phyloP scores from a whole-genome alignment of 2,329 filamentous ascomycete species.

The Phialemonium atrogriseum region DNA sequence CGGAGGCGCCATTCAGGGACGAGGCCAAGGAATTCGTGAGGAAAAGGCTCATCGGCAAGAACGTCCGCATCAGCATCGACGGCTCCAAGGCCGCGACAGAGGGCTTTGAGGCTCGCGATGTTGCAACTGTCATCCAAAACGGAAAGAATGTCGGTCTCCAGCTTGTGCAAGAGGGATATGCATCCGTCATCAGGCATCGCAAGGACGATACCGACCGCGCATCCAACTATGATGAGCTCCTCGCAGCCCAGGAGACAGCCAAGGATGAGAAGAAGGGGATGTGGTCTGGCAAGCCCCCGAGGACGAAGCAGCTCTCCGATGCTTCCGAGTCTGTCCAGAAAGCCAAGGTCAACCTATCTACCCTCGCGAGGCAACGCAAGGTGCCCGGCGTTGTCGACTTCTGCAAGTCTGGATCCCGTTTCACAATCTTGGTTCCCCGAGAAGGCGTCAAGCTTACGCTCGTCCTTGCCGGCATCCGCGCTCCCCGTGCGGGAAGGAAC shows the following conservation, averaged over 20 bases:
- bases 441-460: slow-evolving; percentile 94
- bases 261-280: slow-evolving; percentile 88
- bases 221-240: slow-evolving; percentile 84
- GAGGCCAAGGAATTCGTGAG: slow-evolving; percentile 95
- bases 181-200: slow-evolving; percentile 87
- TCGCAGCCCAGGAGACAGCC: slow-evolving; percentile 72
- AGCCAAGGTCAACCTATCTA: slow-evolving; percentile 85
- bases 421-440: slow-evolving; percentile 83
- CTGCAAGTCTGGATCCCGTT: slow-evolving; percentile 93
- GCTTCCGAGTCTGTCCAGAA: slow-evolving; percentile 91
- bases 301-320: slow-evolving; percentile 75
- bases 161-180: slow-evolving; percentile 88
- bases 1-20: slow-evolving; percentile 79
- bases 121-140: slow-evolving; percentile 76
- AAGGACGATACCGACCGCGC: slow-evolving; percentile 92
- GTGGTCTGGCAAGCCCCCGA: slow-evolving; percentile 84
- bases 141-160: slow-evolving; percentile 79
- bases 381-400: slow-evolving; percentile 93
- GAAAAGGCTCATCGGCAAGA: slow-evolving; percentile 92
- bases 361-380: slow-evolving; percentile 83
- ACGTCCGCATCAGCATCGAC: slow-evolving; percentile 81
- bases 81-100: slow-evolving; percentile 84
- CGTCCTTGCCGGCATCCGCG: slow-evolving; percentile 86
- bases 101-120: slow-evolving; percentile 89
- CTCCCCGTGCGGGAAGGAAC: slow-evolving; percentile 70